Evolutionary conservation across 139 green algal genomes (phyloP).

Genomic region (Auxenochlorella pyrenoidosa): DNA sequence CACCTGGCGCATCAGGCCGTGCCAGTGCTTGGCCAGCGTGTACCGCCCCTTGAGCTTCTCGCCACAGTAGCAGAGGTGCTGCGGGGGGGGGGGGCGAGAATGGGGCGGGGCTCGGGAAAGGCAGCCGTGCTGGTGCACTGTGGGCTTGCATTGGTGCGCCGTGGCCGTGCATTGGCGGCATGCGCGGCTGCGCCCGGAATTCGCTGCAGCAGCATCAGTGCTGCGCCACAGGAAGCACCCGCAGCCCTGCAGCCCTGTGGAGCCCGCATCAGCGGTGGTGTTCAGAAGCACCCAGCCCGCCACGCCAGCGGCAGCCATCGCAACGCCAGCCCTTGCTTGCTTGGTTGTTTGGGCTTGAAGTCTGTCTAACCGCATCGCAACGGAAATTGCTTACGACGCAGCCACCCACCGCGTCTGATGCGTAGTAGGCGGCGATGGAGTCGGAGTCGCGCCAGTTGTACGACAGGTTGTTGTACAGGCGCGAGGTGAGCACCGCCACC

Average conservation of each 20-base stretch:
- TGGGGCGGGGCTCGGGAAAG: background rate
- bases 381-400: too few relatives aligned
- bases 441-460: slow-evolving; percentile 36
- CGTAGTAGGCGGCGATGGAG: slow-evolving; percentile 48
- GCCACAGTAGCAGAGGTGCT: slow-evolving; percentile 22
- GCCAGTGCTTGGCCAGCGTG: slow-evolving; percentile 49
- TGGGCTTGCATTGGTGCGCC: background rate
- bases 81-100: background rate
- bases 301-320: too few relatives aligned
- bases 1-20: slow-evolving; percentile 31
- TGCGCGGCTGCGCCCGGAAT: background rate
- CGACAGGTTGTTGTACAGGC: slow-evolving; percentile 48
- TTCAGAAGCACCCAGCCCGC: too few relatives aligned
- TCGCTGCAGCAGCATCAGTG: too few relatives aligned
- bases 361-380: too few relatives aligned
- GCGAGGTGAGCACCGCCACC: slow-evolving; percentile 12
- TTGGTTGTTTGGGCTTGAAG: too few relatives aligned
- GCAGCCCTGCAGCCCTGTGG: too few relatives aligned
- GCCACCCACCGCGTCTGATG: slow-evolving; percentile 33
- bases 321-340: too few relatives aligned
- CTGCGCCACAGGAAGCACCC: too few relatives aligned
- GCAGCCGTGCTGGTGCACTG: background rate
- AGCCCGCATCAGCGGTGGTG: too few relatives aligned
- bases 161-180: background rate
- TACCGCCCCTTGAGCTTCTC: slow-evolving; percentile 45